Evolutionary conservation across 441 rosid genomes (phyloP), one percentile per base, ranked within the genome.

Genomic region (Euphorbia schlechtendalii): DNA sequence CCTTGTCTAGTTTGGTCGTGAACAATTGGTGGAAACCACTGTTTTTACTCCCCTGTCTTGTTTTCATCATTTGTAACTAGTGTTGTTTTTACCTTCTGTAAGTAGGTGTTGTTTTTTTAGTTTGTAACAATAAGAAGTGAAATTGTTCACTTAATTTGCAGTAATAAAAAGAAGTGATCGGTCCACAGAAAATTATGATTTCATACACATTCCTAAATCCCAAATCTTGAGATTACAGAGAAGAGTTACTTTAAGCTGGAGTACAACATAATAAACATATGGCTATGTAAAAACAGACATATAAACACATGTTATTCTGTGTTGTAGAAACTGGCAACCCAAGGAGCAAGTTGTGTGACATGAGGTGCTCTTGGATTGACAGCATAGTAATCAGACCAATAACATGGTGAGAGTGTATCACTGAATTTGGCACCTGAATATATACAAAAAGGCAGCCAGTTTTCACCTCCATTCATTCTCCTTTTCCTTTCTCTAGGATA

Each of bases 351-450:
- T 53, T 81, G 69, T 18, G 78, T 81, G 69, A 68, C 70, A 45
- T 61, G 65, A 49, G 89, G 83, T 14, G 75, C 69, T 72, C 87
- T 83, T 7, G 83, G 73, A 59, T 81, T 78, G 56, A 66, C 61
- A 45, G 84, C 74, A 72, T 86, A 81, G 52, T 84, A 84, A 61
- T 86, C 89, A 36, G 89, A 82, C 92, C 89, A 86, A 54, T 60
- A 70, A 71, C 86, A 84, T 20, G 83, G 87, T 15, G 80, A 64
- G 54, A 80, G 68, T 59, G 59, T 65, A 55, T 67, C 81, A 48
- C 82, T 32, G 15, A 82, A 77, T 17, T 75, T 51, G 4, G 80
- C 82, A 63, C 78, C 68, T 2, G 76, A 73, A 73, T 79, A 82
- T 21, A 84, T 24, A 61, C 87, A 78, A 65, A 75, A 81, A 53